phyloP scores from a whole-genome alignment of 805 yeast species.

The Candida maris region DNA sequence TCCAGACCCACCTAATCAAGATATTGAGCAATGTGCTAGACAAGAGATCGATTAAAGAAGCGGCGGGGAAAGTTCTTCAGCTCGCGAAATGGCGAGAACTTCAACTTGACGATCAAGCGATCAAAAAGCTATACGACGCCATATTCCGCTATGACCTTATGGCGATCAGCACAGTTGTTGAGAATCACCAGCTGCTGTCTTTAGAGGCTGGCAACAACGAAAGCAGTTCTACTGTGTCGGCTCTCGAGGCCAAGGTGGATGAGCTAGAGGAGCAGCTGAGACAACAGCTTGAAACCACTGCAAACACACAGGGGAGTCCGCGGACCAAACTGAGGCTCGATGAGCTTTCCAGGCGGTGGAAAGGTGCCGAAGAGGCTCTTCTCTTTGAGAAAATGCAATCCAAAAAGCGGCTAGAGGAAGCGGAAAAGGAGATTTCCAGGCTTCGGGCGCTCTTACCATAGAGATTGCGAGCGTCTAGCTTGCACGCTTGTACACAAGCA shows the following conservation, averaged over 20 bases:
- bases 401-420: slow-evolving; percentile 43
- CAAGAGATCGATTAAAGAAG: slow-evolving; percentile 55
- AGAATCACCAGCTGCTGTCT: slow-evolving; percentile 43
- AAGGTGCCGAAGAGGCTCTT: slow-evolving; percentile 67
- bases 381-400: slow-evolving; percentile 59
- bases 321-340: slow-evolving; percentile 46
- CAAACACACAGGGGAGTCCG: slow-evolving; percentile 25
- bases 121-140: slow-evolving; percentile 33
- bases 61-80: slow-evolving; percentile 46
- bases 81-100: slow-evolving; percentile 31
- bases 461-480: no score
- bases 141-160: slow-evolving; percentile 48
- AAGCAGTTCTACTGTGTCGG: neutral
- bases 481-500: no score
- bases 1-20: slow-evolving; percentile 47
- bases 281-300: neutral
- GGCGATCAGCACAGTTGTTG: slow-evolving; percentile 56
- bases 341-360: slow-evolving; percentile 63
- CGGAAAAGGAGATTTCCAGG: slow-evolving; percentile 52
- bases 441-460: slow-evolving; percentile 19
- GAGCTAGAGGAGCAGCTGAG: slow-evolving; percentile 3
- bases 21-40: slow-evolving; percentile 55
- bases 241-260: slow-evolving; percentile 2
- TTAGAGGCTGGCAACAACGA: slow-evolving; percentile 6
- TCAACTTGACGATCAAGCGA: slow-evolving; percentile 22